These are phyloP conservation scores for Claviceps fusiformis DNA, from an alignment of 2,329 filamentous ascomycete species.

Conservation along the genomic window DNA sequence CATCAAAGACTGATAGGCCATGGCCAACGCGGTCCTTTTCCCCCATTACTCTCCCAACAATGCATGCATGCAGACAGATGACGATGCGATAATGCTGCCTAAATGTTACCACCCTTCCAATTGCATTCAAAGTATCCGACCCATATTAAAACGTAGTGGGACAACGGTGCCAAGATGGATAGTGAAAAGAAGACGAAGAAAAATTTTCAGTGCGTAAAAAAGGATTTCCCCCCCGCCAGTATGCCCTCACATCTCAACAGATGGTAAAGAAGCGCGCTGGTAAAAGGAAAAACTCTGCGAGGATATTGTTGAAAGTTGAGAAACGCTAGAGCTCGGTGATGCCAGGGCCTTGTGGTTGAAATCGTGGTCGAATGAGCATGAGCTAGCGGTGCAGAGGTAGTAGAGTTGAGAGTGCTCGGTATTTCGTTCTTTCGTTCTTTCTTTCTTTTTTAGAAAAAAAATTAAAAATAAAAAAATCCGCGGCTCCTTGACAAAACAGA, in stretches of 20 bases:
- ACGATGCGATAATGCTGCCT: conserved; percentile 1
- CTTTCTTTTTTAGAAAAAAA: too few species aligned
- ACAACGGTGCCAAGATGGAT: not conserved
- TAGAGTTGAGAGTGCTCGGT: not conserved
- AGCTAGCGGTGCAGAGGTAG: not conserved
- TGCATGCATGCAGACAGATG: not conserved
- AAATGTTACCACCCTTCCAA: not conserved
- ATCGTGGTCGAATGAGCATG: not conserved
- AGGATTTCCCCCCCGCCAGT: not conserved
- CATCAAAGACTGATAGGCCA: not conserved
- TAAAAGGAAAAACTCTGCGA: not conserved
- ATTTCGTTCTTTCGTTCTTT: too few species aligned
- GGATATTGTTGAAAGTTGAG: not conserved
- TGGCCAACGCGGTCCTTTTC: not conserved
- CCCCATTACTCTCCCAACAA: not conserved
- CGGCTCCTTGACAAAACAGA: not conserved
- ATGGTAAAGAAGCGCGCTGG: not conserved
- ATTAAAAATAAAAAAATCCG: too few species aligned
- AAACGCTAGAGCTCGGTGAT: not conserved
- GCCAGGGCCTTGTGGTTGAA: not conserved
- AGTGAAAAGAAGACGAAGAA: not conserved
- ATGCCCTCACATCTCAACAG: not conserved
- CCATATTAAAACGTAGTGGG: conserved; percentile 1
- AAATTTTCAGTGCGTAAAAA: not conserved
- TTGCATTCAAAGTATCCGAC: not conserved